A percentile compares a stretch with the other conserved stretches of the same genome.
Conservation (phyloP, 768 basidiomycete genomes). For the Lactarius evosmus region DNA sequence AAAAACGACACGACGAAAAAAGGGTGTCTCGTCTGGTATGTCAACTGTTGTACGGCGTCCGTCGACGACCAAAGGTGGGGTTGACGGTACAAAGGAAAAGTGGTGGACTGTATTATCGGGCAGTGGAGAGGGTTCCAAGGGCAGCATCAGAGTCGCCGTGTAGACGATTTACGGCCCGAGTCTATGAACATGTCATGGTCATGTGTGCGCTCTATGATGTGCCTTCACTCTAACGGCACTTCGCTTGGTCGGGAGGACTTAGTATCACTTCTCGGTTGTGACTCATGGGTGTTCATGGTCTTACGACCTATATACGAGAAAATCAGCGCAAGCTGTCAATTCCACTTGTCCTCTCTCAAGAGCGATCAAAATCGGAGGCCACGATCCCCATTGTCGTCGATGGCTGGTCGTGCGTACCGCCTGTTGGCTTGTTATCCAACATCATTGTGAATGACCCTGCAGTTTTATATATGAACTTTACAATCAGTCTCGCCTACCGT, state of each 20-base stretch:
- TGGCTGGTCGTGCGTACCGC: conserved; percentile 76
- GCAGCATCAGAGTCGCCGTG: neutral
- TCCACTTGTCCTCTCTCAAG: conserved; percentile 35
- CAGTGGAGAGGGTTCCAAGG: conserved; percentile 13
- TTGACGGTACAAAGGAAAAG: neutral
- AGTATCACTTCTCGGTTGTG: neutral
- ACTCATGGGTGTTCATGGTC: conserved; percentile 50
- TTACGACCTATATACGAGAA: conserved; percentile 51
- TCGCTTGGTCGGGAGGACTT: neutral
- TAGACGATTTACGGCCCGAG: conserved; percentile 3
- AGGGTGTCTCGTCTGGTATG: conserved; percentile 26
- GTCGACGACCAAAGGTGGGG: conserved; percentile 1
- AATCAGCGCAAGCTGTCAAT: conserved; percentile 41
- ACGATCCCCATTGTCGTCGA: conserved; percentile 64
- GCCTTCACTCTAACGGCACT: neutral
- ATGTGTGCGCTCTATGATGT: neutral
- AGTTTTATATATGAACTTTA: conserved; percentile 78
- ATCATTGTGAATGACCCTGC: conserved; percentile 9
- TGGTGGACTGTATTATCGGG: conserved; percentile 25
- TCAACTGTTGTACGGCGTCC: conserved; percentile 21
- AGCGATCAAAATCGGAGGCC: conserved; percentile 10
- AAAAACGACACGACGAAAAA: conserved; percentile 10
- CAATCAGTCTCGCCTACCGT: conserved; percentile 58
- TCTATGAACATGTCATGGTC: neutral
- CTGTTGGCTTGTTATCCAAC: conserved; percentile 12